Base-by-base conservation (phyloP, 108 stramenopile species). In the Skeletonema costatum region DNA sequence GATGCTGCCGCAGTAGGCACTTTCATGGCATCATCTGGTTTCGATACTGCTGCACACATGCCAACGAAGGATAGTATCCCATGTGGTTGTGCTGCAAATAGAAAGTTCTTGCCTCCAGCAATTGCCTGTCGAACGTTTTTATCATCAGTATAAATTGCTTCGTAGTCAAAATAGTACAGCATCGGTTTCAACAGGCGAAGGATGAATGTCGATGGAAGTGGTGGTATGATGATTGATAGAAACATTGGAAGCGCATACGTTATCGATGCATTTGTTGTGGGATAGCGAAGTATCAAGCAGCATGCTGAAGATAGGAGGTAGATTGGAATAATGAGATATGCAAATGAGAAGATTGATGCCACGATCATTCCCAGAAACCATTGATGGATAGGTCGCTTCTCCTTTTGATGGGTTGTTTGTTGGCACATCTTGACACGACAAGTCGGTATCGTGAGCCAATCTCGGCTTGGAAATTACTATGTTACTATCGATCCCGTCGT, bases 101-200 rank as follows among this genome's bases (percentile, higher is more conserved):
- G 50, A 59, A 64, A 81, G 46, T 44, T 66, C 38, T 79, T 75
- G 4, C 80, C 82, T 12, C 62, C 48, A 17, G 32, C 25, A 19
- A 78, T 73, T 66, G 44, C 16, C 19, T 76, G 33, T 5, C 74
- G 66, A 17, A 77, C 63, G 38, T 86, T 73, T 36, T 71, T 51
- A 19, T 84, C 82, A 11, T 87, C 72, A 5, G 64, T 36, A 73
- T 90, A 88, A 39, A 80, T 70, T 66, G 81, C 82, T 61, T 88
- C 88, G 70, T 77, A 92, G 71, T 89, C 89, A 68, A 92, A 92
- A 71, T 90, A 92, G 59, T 85, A 71, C 19, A 85, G 67, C 84
- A 92, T 82, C 11, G 86, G 86, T 21, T 38, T 25, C 25, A 87
- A 50, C 1, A 73, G 31, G 11, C 70, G 74, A 1, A 76, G 33